phyloP scores from a whole-genome alignment of 805 yeast genomes.

The Yamadazyma ubonensis region DNA sequence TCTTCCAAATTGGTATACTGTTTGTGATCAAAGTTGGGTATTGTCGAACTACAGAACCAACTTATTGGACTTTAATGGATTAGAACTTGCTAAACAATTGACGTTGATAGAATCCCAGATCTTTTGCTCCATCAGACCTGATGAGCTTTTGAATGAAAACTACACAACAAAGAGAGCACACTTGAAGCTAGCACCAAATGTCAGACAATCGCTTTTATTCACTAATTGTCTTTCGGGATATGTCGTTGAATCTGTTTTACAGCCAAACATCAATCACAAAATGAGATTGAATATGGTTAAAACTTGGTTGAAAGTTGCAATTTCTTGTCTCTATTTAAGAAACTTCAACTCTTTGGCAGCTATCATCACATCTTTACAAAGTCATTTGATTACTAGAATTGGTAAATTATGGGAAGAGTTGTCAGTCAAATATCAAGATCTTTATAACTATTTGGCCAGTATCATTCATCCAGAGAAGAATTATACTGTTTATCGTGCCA shows the following conservation, averaged over 20 bases:
- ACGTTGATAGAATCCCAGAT: constrained; percentile 69
- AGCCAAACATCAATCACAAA: constrained; percentile 47
- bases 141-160: constrained; percentile 65
- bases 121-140: constrained; percentile 61
- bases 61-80: constrained; percentile 58
- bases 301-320: constrained; percentile 72
- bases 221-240: constrained; percentile 72
- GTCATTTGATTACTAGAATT: constrained; percentile 65
- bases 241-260: constrained; percentile 66
- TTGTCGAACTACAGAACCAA: constrained; percentile 52
- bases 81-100: constrained; percentile 75
- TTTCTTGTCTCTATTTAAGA: constrained; percentile 68
- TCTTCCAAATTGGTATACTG: constrained; percentile 47
- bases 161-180: constrained; percentile 59
- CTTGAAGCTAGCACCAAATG: constrained; percentile 60
- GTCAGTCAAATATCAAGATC: constrained; percentile 56
- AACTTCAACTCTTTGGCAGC: constrained; percentile 80
- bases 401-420: constrained; percentile 57
- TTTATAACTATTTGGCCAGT: constrained; percentile 62
- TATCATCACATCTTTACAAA: constrained; percentile 72
- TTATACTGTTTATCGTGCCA: constrained; percentile 64
- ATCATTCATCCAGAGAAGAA: constrained; percentile 76
- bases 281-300: constrained; percentile 56
- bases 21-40: constrained; percentile 59
- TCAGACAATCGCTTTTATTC: constrained; percentile 58